Conservation (phyloP, 1,284 basidiomycete genomes). For the Cystobasidium slooffiae region DNA sequence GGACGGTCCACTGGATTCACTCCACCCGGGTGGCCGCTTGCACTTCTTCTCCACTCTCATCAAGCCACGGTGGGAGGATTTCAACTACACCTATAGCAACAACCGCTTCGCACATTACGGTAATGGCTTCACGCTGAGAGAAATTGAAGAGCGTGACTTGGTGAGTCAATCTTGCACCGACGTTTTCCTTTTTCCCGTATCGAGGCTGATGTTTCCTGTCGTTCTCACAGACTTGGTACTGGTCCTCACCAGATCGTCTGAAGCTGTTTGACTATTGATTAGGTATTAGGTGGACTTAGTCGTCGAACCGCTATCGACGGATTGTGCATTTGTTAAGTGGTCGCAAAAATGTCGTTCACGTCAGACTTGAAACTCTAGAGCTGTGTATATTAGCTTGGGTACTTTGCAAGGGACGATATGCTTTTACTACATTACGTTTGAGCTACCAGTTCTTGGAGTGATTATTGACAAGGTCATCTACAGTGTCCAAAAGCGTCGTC, state of each 20-base stretch:
- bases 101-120: slow-evolving; percentile 53
- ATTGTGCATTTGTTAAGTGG: not conserved
- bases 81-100: slow-evolving; percentile 49
- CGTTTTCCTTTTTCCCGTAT: not conserved
- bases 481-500: slow-evolving; percentile 18
- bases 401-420: not conserved
- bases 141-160: slow-evolving; percentile 45
- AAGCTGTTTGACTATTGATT: slow-evolving; percentile 17
- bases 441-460: slow-evolving; percentile 27
- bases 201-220: not conserved
- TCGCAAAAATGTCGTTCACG: not conserved
- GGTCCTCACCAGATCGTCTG: slow-evolving; percentile 32
- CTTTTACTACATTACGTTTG: not conserved
- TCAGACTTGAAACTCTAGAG: not conserved
- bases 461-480: slow-evolving; percentile 31
- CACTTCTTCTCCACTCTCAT: slow-evolving; percentile 51
- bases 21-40: slow-evolving; percentile 40
- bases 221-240: slow-evolving; percentile 33
- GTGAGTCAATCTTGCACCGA: not conserved
- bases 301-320: not conserved
- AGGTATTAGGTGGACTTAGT: not conserved
- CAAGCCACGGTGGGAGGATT: slow-evolving; percentile 47
- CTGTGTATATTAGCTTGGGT: not conserved
- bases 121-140: slow-evolving; percentile 52
- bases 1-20: slow-evolving; percentile 38